phyloP scores from a whole-genome alignment of 129 eudicot species.

The Escallonia rubra region DNA sequence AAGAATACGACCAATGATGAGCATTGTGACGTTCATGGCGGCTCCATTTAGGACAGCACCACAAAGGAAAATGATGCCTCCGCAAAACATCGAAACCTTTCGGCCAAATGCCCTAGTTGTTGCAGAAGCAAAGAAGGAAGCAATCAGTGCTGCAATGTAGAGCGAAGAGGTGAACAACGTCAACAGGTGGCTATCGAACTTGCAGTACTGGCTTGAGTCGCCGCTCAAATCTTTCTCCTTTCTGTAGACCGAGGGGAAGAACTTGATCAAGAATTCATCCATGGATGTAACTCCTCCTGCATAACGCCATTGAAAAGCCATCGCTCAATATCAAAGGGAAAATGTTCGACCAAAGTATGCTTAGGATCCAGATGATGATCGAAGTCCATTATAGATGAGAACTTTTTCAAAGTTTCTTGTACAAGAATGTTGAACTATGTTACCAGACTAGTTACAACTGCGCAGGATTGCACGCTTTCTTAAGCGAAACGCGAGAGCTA shows the following conservation, averaged over 20 bases:
- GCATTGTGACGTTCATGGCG: conserved; percentile 26
- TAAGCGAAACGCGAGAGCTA: no score
- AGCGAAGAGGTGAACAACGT: conserved; percentile 35
- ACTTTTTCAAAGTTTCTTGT: no score
- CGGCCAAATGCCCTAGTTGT: conserved; percentile 23
- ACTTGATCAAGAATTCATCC: conserved; percentile 34
- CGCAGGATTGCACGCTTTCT: no score
- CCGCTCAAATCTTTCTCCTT: conserved; percentile 4
- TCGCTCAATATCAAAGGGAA: no score
- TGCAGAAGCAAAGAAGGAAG: conserved; percentile 33
- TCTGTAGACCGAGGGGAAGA: conserved; percentile 31
- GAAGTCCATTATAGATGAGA: no score
- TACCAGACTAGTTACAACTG: no score
- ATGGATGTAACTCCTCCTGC: conserved; percentile 49
- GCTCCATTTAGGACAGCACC: conserved; percentile 33
- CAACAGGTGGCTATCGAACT: conserved; percentile 29
- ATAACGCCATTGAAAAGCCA: not conserved
- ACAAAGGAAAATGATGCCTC: conserved; percentile 30
- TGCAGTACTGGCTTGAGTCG: conserved; percentile 28
- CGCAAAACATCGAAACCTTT: conserved; percentile 27
- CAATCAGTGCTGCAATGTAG: conserved; percentile 32
- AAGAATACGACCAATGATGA: conserved; percentile 32
- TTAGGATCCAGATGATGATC: no score
- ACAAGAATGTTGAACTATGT: no score
- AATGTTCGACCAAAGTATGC: no score